Evolutionary conservation across 768 basidiomycete species (phyloP).

Genomic region (Boletus edulis): DNA sequence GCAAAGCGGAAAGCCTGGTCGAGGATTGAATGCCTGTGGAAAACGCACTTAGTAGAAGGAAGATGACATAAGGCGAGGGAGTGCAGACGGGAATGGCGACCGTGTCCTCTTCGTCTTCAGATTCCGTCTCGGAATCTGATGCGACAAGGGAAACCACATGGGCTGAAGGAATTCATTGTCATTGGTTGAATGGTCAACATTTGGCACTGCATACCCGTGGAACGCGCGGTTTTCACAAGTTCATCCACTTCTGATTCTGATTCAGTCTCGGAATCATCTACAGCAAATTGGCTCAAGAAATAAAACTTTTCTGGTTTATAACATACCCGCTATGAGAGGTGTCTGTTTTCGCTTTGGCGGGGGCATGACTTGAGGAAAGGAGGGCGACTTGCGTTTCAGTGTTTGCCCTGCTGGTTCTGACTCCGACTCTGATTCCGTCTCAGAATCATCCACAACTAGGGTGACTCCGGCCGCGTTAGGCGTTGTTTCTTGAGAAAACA

Average conservation of each 20-base stretch:
- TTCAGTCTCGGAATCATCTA: conserved; percentile 48
- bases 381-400: conserved; percentile 28
- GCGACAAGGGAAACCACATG: conserved; percentile 1
- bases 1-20: conserved; percentile 53
- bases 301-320: not conserved
- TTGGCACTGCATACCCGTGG: conserved; percentile 17
- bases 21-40: conserved; percentile 40
- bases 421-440: conserved; percentile 35
- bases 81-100: conserved; percentile 31
- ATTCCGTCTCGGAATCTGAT: conserved; percentile 42
- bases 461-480: not conserved
- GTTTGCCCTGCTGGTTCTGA: conserved; percentile 3
- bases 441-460: conserved; percentile 22
- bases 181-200: not conserved
- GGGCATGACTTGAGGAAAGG: conserved; percentile 4
- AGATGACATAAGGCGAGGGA: not conserved
- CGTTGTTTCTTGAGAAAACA: conserved; percentile 7
- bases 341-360: conserved; percentile 19
- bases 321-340: conserved; percentile 17
- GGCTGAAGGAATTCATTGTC: not conserved
- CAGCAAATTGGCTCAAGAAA: not conserved
- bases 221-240: conserved; percentile 1
- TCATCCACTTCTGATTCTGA: conserved; percentile 37
- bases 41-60: not conserved
- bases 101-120: conserved; percentile 37